Conservation (phyloP, 2,329 filamentous ascomycete genomes). For the Cadophora sp. region DNA sequence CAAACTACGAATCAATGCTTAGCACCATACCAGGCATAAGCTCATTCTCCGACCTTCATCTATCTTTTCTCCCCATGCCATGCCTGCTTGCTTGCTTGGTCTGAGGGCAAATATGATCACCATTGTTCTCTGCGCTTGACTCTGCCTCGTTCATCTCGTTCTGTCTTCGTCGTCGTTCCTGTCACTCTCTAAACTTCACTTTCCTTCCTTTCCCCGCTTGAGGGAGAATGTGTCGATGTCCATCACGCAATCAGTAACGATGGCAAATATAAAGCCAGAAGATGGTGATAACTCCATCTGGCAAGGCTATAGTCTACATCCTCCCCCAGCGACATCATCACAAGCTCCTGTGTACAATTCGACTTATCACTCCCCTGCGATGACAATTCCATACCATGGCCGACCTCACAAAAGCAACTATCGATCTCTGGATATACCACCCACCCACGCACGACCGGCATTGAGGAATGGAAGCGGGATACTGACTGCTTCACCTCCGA, state of each 20-base stretch:
- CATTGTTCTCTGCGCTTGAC: slow-evolving; percentile 34
- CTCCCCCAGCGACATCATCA: slow-evolving; percentile 32
- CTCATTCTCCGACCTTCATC: slow-evolving; percentile 39
- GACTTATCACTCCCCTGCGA: slow-evolving; percentile 35
- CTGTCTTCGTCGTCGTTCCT: neutral
- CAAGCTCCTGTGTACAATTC: slow-evolving; percentile 39
- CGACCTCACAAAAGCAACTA: slow-evolving; percentile 39
- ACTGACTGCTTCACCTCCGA: slow-evolving; percentile 39
- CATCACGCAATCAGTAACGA: slow-evolving; percentile 43
- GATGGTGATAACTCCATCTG: slow-evolving; percentile 42
- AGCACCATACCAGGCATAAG: slow-evolving; percentile 41
- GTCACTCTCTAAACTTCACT: slow-evolving; percentile 30
- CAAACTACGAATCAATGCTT: slow-evolving; percentile 40
- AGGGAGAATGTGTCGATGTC: slow-evolving; percentile 42
- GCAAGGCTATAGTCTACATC: slow-evolving; percentile 43
- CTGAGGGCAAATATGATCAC: slow-evolving; percentile 35
- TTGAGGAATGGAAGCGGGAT: slow-evolving; percentile 34
- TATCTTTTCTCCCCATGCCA: slow-evolving; percentile 36
- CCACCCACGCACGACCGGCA: slow-evolving; percentile 36
- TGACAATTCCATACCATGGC: slow-evolving; percentile 39
- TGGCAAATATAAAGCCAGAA: slow-evolving; percentile 45
- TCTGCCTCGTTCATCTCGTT: slow-evolving; percentile 18
- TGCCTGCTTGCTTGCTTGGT: slow-evolving; percentile 28
- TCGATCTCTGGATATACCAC: slow-evolving; percentile 43
- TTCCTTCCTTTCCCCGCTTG: slow-evolving; percentile 19